A percentile compares a stretch with the other conserved stretches of the same genome.
Evolutionary conservation across 164 flowering plant species (phyloP).

Genomic region (Berberis vulgaris): DNA sequence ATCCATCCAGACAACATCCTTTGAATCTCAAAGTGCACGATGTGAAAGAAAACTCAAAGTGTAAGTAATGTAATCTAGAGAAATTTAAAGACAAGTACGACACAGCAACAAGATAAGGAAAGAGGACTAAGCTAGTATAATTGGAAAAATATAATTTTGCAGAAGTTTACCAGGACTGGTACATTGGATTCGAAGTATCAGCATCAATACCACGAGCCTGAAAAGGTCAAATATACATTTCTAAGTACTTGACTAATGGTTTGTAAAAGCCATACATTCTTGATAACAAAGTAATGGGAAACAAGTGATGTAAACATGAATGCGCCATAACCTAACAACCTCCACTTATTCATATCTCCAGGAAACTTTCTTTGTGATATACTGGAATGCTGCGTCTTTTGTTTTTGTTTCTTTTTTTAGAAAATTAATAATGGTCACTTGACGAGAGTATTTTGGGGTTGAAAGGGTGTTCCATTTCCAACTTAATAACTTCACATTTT

Average conservation of each 20-base stretch:
- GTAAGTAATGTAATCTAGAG: too few species aligned
- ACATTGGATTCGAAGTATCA: slow-evolving; percentile 69
- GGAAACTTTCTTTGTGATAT: too few species aligned
- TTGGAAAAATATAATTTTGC: not conserved
- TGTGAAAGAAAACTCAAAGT: too few species aligned
- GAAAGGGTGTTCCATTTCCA: too few species aligned
- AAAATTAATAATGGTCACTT: too few species aligned
- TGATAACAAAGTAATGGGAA: not conserved
- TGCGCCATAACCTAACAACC: too few species aligned
- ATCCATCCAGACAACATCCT: not conserved
- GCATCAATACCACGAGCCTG: slow-evolving; percentile 67
- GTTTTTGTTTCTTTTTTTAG: too few species aligned
- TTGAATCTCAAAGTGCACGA: too few species aligned
- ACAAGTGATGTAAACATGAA: not conserved
- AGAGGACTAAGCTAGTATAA: not conserved
- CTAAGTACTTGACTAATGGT: not conserved
- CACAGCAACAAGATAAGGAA: not conserved
- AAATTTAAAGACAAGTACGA: not conserved
- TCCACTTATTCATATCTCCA: too few species aligned
- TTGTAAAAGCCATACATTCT: not conserved
- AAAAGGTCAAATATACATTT: slow-evolving; percentile 12
- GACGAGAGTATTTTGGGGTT: too few species aligned
- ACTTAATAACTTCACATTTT: too few species aligned
- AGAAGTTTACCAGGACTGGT: slow-evolving; percentile 62
- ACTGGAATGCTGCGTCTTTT: too few species aligned